Base-by-base conservation (phyloP, 805 yeast species). In the Jamesozyma spencerorum region DNA sequence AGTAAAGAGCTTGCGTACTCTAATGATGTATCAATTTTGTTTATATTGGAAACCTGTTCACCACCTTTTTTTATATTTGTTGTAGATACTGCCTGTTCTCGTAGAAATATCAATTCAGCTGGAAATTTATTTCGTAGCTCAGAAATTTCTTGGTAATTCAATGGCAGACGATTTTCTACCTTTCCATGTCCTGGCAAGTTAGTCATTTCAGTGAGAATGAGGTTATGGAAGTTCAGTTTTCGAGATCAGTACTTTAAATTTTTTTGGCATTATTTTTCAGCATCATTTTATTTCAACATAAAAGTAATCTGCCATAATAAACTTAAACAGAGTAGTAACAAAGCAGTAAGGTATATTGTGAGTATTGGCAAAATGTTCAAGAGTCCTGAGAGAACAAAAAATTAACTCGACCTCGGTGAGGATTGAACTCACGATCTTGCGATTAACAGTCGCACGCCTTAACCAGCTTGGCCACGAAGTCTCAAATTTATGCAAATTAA, bases 371-470 rank as follows among this genome's bases (percentile, higher is more conserved):
- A n/a, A n/a, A n/a, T n/a, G n/a, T n/a, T n/a, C n/a, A n/a, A n/a
- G n/a, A n/a, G n/a, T n/a, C n/a, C n/a, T n/a, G n/a, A n/a, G n/a
- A n/a, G n/a, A n/a, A n/a, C n/a, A n/a, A 6, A 20, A 35, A 31
- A 38, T 31, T 5, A 17, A 6, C 24, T 24, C 75, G 75, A 70
- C 74, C 75, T 58, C 72, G 68, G 75, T 58, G 74, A 71, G 75
- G 75, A 61, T 71, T 64, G 75, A 71, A 71, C 75, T 71, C 74
- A 58, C 75, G 76, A 68, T 71, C 76, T 71, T 71, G 75, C 41
- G 41, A 38, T 38, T 38, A 38, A 38, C 41, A 38, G 41, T 38
- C 41, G 74, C 74, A 70, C 72, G 75, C 75, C 75, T 70, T 70
- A 69, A 64, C 74, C 74, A 70, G 63, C 75, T 70, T 70, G 75